Evolutionary conservation across 345 rosid genomes (phyloP), one percentile per base, ranked within the genome.

Genomic region (Hibiscus mutabilis): DNA sequence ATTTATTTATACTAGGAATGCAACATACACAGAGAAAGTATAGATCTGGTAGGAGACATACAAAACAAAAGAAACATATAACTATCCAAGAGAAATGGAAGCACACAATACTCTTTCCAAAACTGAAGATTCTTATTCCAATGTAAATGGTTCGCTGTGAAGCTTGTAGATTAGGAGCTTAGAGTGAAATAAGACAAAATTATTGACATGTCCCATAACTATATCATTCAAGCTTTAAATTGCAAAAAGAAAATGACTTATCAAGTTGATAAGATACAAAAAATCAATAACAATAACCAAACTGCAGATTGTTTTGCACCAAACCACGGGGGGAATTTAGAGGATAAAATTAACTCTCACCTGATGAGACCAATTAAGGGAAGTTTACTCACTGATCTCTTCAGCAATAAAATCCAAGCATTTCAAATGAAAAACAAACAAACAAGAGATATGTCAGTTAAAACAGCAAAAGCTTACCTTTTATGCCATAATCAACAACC

Each of bases 351-450:
- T 22, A 69, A 72, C 84, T 66, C 84, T 66, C 73, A 95, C 99
- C 99, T 91, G 82, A 92, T 92, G 80, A 92, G 91, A 82, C 99
- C 99, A 79, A 92, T 77, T 22, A 95, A 84, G 76, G 99, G 99
- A 81, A 95, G 91, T 85, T 85, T 92, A 44, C 85, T 97, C 84
- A 95, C 99, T 82, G 99, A 92, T 88, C 92, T 95, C 99, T 95
- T 82, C 86, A 87, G 76, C 80, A 75, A 76, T 73, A 75, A 81
- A 80, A 78, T 66, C 73, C 74, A 52, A 67, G 71, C 66, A 73
- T 73, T 49, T 71, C 55, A 73, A 60, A 33, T 4, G 63, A 37
- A 19, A 70, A 42, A n/a, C n/a, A 64, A 61, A 18, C 12, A 42
- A 65, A 76, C 53, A 19, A 71, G 79, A 60, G 61, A 71, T 16